Evolutionary conservation across 2,329 filamentous ascomycete species (phyloP), one percentile per base, ranked within the genome.

Genomic region (Lachnellula cervina): DNA sequence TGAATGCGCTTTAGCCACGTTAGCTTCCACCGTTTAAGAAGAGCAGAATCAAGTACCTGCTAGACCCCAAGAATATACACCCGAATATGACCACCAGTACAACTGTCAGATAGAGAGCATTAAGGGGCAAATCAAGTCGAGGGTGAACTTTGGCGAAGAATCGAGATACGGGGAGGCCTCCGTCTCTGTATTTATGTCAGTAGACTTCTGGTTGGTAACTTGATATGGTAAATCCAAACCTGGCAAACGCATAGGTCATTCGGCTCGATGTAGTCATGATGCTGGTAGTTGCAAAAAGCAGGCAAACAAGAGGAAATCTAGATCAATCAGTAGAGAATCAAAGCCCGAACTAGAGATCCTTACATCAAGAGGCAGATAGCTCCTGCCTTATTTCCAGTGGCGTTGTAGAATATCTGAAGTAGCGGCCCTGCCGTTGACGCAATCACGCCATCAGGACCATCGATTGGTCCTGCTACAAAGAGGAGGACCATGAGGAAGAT

Each of bases 211-310:
- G 6, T 19, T 14, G n/a, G 19, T 17, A n/a, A n/a, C n/a, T n/a
- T n/a, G n/a, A n/a, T n/a, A 23, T 4, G 11, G 42, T 6, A 23
- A 19, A 11, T 44, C 2, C 32, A 13, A 21, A 48, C 45, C 53
- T 58, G 55, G 79, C 83, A 62, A 88, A 88, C 0, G 85, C 84
- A 60, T 84, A 88, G 13, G 80, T 80, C 83, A 88, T 87, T 13
- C 84, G 77, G 35, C 77, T 81, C 35, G 78, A 82, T 0, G 84
- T 87, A 0, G 84, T 86, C 81, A 87, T 82, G 63, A 87, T 81
- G 3, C 77, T 78, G 3, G 78, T 83, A 2, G 79, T 80, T 2
- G 84, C 83, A 65, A 88, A 87, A 2, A 86, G 71, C 49, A 86
- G 75, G 63, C 84, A 87, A 2, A 85, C 64, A 1, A 87, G 70